Base-by-base conservation (phyloP, 768 basidiomycete genomes). In the Pleurotus tuoliensis region DNA sequence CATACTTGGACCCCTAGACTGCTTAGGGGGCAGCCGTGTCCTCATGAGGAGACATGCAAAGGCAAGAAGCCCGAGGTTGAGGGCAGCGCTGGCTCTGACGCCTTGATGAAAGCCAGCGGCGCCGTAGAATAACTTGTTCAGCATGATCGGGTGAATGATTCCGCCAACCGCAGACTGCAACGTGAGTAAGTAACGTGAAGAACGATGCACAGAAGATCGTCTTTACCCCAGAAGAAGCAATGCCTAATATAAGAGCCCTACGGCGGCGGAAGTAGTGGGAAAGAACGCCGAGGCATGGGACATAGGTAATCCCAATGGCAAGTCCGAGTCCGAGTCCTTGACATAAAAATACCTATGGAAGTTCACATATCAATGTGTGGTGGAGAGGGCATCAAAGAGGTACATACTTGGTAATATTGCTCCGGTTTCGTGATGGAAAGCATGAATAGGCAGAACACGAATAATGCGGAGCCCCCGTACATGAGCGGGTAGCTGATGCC, bases 131-230 rank as follows among this genome's bases (percentile, higher is more conserved):
- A 75, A 67, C 39, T 76, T 72, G 63, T 88, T 87, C 18, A 89
- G 70, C 72, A 86, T 77, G 61, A 86, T 83, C 2, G 84, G 82
- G 56, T 85, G 83, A 7, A 87, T 62, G 20, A 81, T 73, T 9
- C 82, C 84, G 2, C 87, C 86, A 12, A 84, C 64, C 15, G 79
- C 82, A n/a, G 83, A 75, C 5, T 77, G 76, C 75, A 77, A 57
- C 52, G 58, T 38, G 15, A 34, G 53, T 75, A 70, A 60, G 57
- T 49, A 52, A 43, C 13, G 57, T 51, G 45, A 69, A 57, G 62
- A n/a, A 62, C 27, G 3, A 49, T 44, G 5, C 59, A 43, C 47
- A 61, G 60, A 25, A 63, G 43, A 30, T 62, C 63, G 16, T 11
- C n/a, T 59, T 56, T 70, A 67, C 73, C 4, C 80, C 81, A 2